Percentiles rank a stretch among this genome's conserved stretches.
Conservation (phyloP, 257 asterid species). For the Solanum piurae region DNA sequence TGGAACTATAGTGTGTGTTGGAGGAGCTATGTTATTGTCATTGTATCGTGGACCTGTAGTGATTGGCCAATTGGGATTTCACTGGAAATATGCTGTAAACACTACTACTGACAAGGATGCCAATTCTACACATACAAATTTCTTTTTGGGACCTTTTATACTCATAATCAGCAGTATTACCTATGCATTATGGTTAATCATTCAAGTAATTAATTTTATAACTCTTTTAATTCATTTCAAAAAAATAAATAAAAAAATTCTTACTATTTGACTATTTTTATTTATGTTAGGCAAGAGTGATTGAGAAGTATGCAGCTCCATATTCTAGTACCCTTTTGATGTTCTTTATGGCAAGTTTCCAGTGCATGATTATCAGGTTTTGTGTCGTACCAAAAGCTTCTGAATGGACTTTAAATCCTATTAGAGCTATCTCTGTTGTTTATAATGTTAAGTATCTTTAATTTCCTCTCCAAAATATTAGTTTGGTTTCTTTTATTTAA, state of each 20-base stretch:
- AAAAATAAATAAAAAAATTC: not conserved
- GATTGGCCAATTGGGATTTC: conserved; percentile 45
- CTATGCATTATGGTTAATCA: conserved; percentile 74
- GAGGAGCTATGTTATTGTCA: conserved; percentile 26
- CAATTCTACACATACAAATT: conserved; percentile 23
- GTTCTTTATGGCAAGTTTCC: conserved; percentile 76
- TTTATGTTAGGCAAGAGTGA: conserved; percentile 37
- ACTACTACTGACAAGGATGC: not conserved
- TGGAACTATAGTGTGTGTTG: not conserved
- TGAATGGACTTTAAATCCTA: conserved; percentile 55
- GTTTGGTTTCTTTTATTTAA: not conserved
- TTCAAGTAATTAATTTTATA: conserved; percentile 32
- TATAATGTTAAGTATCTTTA: conserved; percentile 37
- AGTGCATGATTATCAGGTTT: conserved; percentile 46
- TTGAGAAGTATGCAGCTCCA: conserved; percentile 13
- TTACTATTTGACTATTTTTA: not conserved
- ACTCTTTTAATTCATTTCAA: not conserved
- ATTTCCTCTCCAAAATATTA: no score
- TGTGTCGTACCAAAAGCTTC: conserved; percentile 37
- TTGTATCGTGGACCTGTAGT: conserved; percentile 49
- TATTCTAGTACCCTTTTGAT: conserved; percentile 54
- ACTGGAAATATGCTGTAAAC: conserved; percentile 51
- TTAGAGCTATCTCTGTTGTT: conserved; percentile 48
- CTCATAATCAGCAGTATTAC: conserved; percentile 60
- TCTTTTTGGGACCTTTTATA: conserved; percentile 54